These are phyloP conservation scores for Phialophora tarda DNA, from an alignment of 2,329 filamentous ascomycete species.

Conservation along the genomic window DNA sequence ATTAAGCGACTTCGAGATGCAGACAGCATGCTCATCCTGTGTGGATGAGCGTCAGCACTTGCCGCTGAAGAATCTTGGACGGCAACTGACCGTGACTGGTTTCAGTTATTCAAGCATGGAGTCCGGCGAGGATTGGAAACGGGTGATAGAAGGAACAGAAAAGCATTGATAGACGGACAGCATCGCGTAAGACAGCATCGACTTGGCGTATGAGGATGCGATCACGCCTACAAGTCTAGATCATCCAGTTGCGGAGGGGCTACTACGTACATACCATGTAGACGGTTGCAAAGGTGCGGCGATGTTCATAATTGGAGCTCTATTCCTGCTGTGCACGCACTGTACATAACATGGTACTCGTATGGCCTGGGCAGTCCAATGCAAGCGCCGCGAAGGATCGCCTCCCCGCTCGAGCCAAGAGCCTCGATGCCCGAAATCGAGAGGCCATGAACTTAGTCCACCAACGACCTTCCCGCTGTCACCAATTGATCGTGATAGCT, in stretches of 20 bases:
- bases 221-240: background rate
- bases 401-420: background rate
- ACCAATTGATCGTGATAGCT: slow-evolving; percentile 2
- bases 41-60: background rate
- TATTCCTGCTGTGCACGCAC: background rate
- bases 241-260: background rate
- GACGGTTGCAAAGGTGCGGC: background rate
- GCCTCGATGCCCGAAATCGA: background rate
- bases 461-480: background rate
- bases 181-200: background rate
- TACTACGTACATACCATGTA: background rate
- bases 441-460: background rate
- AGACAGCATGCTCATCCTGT: background rate
- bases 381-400: background rate
- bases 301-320: background rate
- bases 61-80: background rate
- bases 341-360: too few relatives aligned
- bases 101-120: slow-evolving; percentile 44
- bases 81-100: background rate
- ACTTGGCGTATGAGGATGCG: background rate
- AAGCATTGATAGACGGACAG: slow-evolving; percentile 9
- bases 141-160: slow-evolving; percentile 4
- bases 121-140: slow-evolving; percentile 1
- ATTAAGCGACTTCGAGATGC: slow-evolving; percentile 57
- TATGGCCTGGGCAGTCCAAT: background rate